Evolutionary conservation across 2,329 filamentous ascomycete species (phyloP), one percentile per base, ranked within the genome.

Genomic region (Talaromyces islandicus): DNA sequence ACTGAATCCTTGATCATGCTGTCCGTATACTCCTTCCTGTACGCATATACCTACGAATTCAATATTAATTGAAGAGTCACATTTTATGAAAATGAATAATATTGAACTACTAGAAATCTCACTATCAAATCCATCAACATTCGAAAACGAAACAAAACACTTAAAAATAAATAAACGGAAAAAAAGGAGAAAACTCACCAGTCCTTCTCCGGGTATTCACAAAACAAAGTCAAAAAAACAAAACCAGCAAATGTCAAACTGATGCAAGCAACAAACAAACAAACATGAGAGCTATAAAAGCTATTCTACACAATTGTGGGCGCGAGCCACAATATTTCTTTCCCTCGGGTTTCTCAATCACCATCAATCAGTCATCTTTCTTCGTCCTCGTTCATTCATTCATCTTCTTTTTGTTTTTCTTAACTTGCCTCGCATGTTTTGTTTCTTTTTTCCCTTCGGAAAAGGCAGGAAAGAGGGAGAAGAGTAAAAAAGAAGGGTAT

Each of bases 201-300:
- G 43, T 21, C 19, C 46, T 30, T 51, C 30, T 57, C 48, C 43
- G 55, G 55, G 55, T 57, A 57, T 57, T 57, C n/a, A 57, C 55
- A 50, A 30, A 6, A 51, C 9, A n/a, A 48, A 57, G 51, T n/a
- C 27, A 35, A 19, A n/a, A 41, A 35, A 17, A 32, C 17, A 56
- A 46, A 19, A 27, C 12, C 21, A n/a, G 7, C 14, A 35, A 35
- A 14, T 6, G 14, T 5, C 5, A n/a, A 46, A 25, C 19, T n/a
- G 12, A 48, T 41, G 27, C 12, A 17, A 29, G 25, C 17, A 43
- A 55, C 7, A 19, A 19, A 43, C 19, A 32, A 48, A 19, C 2
- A 30, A 30, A 21, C 25, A 32, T 11, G 35, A 43, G 24, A 30
- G 14, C 5, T 14, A 54, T 12, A 19, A 32, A 41, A 55, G 14